A percentile compares a stretch with the other conserved stretches of the same genome.
Conservation (phyloP, 768 basidiomycete genomes). For the Trametes cingulata region DNA sequence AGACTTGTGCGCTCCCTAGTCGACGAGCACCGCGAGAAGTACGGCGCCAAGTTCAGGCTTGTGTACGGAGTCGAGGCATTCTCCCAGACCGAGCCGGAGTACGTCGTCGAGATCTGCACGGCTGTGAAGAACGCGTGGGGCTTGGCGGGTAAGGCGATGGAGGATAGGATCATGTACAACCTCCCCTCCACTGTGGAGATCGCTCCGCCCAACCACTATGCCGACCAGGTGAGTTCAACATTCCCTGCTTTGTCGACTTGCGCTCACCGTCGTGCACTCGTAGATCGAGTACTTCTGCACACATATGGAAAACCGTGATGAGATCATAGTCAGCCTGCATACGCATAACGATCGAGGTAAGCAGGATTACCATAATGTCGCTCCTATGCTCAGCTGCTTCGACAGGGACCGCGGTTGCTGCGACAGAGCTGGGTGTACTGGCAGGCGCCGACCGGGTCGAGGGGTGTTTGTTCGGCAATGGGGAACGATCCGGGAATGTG, state of each 20-base stretch:
- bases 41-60: constrained; percentile 88
- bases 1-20: constrained; percentile 82
- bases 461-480: constrained; percentile 97
- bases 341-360: constrained; percentile 95
- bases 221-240: constrained; percentile 75
- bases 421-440: constrained; percentile 88
- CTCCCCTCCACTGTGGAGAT: constrained; percentile 97
- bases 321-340: constrained; percentile 87
- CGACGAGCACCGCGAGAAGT: constrained; percentile 78
- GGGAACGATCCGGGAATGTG: constrained; percentile 99
- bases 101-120: constrained; percentile 90
- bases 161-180: constrained; percentile 93
- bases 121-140: constrained; percentile 93
- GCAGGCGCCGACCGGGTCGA: constrained; percentile 98
- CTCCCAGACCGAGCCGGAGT: constrained; percentile 96
- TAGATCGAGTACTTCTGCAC: constrained; percentile 94
- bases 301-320: constrained; percentile 87
- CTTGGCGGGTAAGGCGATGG: constrained; percentile 65
- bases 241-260: not conserved
- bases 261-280: not conserved
- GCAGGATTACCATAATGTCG: constrained; percentile 17
- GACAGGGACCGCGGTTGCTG: constrained; percentile 60
- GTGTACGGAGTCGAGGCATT: constrained; percentile 99
- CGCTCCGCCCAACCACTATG: constrained; percentile 96
- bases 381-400: not conserved